These are phyloP conservation scores for Penicillium sp. DNA, from an alignment of 2,329 filamentous ascomycete genomes.

Conservation along the genomic window DNA sequence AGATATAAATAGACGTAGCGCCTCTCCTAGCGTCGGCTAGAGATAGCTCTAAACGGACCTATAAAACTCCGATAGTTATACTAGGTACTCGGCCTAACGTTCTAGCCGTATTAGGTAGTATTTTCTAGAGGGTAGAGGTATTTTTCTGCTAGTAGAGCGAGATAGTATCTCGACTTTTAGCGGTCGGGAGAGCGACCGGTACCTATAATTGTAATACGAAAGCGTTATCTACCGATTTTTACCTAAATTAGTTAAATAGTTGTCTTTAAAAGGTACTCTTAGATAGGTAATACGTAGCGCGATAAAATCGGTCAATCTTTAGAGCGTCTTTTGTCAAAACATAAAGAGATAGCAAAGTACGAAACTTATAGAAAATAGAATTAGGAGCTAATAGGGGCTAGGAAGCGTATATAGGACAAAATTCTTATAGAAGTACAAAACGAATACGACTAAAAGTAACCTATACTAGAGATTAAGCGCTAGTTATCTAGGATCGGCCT, in stretches of 20 bases:
- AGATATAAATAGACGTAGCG: constrained; percentile 14
- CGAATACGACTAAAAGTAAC: neutral
- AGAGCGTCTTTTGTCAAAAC: neutral
- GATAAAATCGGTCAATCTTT: neutral
- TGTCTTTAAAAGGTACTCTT: no score
- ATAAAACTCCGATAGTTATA: neutral
- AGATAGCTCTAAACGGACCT: constrained; percentile 13
- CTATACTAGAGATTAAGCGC: neutral
- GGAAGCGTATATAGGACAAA: neutral
- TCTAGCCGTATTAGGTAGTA: constrained; percentile 22
- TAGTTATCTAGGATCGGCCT: neutral
- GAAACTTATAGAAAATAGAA: neutral
- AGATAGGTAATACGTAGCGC: no score
- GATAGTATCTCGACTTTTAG: constrained; percentile 21
- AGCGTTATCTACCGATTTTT: no score
- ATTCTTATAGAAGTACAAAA: neutral
- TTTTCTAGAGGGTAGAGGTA: constrained; percentile 22
- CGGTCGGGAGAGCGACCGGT: constrained; percentile 19
- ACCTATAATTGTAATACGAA: no score
- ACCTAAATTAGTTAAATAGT: no score
- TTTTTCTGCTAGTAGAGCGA: constrained; percentile 24
- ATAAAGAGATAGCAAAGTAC: neutral
- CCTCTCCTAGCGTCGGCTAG: constrained; percentile 8
- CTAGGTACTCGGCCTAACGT: constrained; percentile 20
- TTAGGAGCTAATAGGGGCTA: neutral